Evolutionary conservation across 1,284 basidiomycete species (phyloP), one percentile per base, ranked within the genome.

Genomic region (Trichosporon sp.): DNA sequence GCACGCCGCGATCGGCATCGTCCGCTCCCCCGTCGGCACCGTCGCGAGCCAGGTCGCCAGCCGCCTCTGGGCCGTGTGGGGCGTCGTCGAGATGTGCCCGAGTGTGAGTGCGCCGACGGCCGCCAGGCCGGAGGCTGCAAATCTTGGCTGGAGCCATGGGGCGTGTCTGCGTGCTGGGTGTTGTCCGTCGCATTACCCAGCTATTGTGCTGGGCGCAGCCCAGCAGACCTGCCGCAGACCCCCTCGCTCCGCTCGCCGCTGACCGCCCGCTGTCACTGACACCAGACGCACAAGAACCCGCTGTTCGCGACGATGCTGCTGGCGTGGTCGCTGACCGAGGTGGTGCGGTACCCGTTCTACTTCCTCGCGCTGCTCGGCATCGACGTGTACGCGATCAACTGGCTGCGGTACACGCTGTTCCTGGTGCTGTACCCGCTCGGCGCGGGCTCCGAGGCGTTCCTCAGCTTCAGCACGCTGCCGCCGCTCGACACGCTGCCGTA

Each of bases 301-400:
- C 83, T 94, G 35, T 98, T 92, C 85, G 88, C 92, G 2, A 90
- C 90, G 64, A 96, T 98, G 93, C 88, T 98, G 66, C 84, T 97
- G 72, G 93, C 96, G 0, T 99, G 96, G 96, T 90, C 92, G 1
- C 75, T 91, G 69, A 94, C 95, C 51, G 96, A 99, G 82, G 88
- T 94, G 66, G 89, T 97, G 72, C 92, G 96, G 31, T 99, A 99
- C 83, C 84, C 89, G 8, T 97, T 92, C 86, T 99, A 99, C 84
- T 90, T 91, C 3, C 86, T 87, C 76, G 86, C 86, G 62, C 87
- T 98, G 9, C 76, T 92, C 60, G 87, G 87, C 7, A 73, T 82
- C 72, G 80, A 84, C 70, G 67, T 81, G 31, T 73, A 76, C 34
- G 44, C 75, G 13, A 77, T 86, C 56, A 81, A 84, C 69, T 86